Base-by-base conservation (phyloP, 495 filamentous ascomycete species). In the Neurospora africana region DNA sequence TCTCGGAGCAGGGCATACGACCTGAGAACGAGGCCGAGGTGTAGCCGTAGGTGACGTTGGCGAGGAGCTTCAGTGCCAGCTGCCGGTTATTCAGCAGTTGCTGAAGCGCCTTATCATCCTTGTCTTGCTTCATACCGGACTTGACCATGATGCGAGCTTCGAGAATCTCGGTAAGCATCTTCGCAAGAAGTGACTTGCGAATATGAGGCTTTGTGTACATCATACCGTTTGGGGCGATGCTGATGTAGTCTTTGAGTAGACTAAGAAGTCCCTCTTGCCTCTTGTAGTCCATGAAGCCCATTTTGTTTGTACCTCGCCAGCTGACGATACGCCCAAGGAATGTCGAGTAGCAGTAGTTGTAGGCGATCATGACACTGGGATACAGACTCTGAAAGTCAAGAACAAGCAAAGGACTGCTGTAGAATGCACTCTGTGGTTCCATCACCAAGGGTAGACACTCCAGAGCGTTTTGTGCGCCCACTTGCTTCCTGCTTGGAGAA, bases 81-180 rank as follows among this genome's bases (percentile, higher is more conserved):
- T 99, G 95, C 77, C 96, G 84, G 79, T 97, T 97, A 84, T 98
- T 95, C 10, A 98, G 86, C 17, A 98, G 88, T 68, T 91, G 89
- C 77, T 98, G 94, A 30, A 98, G 79, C 2, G 88, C 87, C 75
- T 89, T 94, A 82, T 98, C 95, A 73, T 97, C 90, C 79, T 94
- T 97, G 80, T 97, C 92, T 70, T 88, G 81, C 79, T 98, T 97
- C 96, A 98, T 98, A 30, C 95, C 95, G 71, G 88, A 91, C 83
- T 99, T 99, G 67, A 99, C 93, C 95, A 99, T 99, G 30, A 99
- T 91, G 68, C 95, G 90, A 27, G 95, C 98, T 79, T 98, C 96
- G 27, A 99, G 86, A 58, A 99, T 97, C 81, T 99, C 95, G 17
- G 91, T 89, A 74, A 99, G 84, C 95, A 99, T 99, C 81, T 96